phyloP scores from a whole-genome alignment of 306 rosid genomes.

The Vicia villosa region DNA sequence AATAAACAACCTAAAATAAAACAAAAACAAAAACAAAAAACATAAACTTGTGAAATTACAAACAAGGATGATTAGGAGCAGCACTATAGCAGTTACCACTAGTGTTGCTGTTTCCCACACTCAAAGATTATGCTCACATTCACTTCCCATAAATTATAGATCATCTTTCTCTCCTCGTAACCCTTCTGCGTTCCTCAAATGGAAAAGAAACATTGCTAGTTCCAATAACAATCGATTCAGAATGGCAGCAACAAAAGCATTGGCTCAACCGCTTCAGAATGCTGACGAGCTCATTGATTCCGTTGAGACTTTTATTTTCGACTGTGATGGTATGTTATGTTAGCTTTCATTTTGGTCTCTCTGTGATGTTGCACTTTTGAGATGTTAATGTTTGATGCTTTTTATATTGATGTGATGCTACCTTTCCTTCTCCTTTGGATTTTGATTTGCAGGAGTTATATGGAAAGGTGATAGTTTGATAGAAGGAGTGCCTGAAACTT shows the following conservation, averaged over 20 bases:
- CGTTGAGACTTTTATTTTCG: conserved; percentile 92
- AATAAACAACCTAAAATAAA: background rate
- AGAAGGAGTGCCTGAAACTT: conserved; percentile 92
- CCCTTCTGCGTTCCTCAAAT: conserved; percentile 31
- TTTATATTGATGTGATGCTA: background rate
- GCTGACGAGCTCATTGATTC: conserved; percentile 87
- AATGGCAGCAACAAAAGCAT: conserved; percentile 62
- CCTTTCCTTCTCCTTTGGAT: conserved; percentile 10
- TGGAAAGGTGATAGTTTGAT: conserved; percentile 98
- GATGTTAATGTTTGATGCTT: background rate
- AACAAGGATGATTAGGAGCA: conserved; percentile 63
- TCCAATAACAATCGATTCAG: conserved; percentile 36
- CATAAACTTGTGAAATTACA: background rate
- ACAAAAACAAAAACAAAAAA: background rate
- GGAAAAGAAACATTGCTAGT: conserved; percentile 36
- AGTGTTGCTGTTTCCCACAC: conserved; percentile 46
- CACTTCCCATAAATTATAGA: conserved; percentile 32
- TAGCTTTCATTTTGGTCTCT: background rate
- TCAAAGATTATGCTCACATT: background rate
- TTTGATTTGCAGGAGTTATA: conserved; percentile 78
- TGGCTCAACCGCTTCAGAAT: conserved; percentile 76
- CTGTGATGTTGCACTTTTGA: background rate
- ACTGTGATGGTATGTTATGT: conserved; percentile 72
- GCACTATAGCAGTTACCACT: conserved; percentile 46
- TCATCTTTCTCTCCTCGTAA: conserved; percentile 36